Percentiles rank a stretch among this genome's conserved stretches.
phyloP scores from a whole-genome alignment of 2,329 filamentous ascomycete species.

The Amauroascus verrucosus region DNA sequence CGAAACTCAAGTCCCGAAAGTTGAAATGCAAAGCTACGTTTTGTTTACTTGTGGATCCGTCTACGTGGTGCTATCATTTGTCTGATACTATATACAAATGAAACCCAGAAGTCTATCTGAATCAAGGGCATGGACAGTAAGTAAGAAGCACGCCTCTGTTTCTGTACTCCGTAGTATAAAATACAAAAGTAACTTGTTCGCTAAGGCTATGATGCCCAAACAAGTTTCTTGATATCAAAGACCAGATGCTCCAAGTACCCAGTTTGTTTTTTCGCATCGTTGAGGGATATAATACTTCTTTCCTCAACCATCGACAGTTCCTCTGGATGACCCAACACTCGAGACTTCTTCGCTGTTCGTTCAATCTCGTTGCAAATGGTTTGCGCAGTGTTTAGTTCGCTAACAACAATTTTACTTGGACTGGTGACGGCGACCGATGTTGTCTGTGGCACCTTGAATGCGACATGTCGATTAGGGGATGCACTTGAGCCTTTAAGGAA shows the following conservation, averaged over 20 bases:
- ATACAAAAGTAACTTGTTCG: background rate
- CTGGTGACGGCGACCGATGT: slow-evolving; percentile 22
- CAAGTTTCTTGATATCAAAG: slow-evolving; percentile 84
- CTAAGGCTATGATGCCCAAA: slow-evolving; percentile 54
- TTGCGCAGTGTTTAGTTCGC: slow-evolving; percentile 46
- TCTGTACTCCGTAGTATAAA: too few relatives aligned
- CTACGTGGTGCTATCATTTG: too few relatives aligned
- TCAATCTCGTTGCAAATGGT: slow-evolving; percentile 68
- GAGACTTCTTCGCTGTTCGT: slow-evolving; percentile 47
- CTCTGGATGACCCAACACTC: slow-evolving; percentile 30
- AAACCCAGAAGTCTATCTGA: too few relatives aligned
- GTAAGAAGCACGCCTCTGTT: too few relatives aligned
- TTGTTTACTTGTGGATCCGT: too few relatives aligned
- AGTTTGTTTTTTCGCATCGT: slow-evolving; percentile 77
- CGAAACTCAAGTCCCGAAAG: too few relatives aligned
- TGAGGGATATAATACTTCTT: slow-evolving; percentile 67
- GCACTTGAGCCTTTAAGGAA: slow-evolving; percentile 30
- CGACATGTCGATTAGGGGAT: slow-evolving; percentile 29
- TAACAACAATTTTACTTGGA: slow-evolving; percentile 23
- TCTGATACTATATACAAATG: too few relatives aligned
- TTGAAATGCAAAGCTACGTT: too few relatives aligned
- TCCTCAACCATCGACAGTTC: slow-evolving; percentile 40
- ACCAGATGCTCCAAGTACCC: slow-evolving; percentile 77
- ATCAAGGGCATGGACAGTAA: too few relatives aligned
- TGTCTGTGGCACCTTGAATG: slow-evolving; percentile 35